Evolutionary conservation across 148 eudicot genomes (phyloP).

Genomic region (Fallopia convolvulus): DNA sequence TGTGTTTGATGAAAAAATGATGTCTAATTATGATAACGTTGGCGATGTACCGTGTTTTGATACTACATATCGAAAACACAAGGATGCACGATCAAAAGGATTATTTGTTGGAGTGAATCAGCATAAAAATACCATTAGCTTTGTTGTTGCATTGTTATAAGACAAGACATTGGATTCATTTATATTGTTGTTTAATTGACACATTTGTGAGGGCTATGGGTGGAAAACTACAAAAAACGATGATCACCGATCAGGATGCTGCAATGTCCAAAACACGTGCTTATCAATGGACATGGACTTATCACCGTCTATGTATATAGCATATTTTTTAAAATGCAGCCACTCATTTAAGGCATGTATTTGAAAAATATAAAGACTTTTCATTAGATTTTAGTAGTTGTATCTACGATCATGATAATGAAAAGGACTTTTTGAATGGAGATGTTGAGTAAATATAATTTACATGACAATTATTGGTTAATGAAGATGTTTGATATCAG

Average conservation of each 20-base stretch:
- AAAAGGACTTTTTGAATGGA: constrained; percentile 54
- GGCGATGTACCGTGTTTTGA: no score
- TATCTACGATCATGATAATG: no score
- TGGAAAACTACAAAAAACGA: no score
- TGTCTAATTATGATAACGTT: no score
- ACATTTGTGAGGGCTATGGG: constrained; percentile 48
- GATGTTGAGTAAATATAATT: constrained; percentile 44
- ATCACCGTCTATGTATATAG: constrained; percentile 53
- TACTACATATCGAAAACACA: no score
- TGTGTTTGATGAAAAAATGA: no score
- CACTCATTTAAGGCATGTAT: constrained; percentile 62
- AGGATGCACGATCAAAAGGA: no score
- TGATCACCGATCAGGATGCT: constrained; percentile 56
- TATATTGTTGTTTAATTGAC: constrained; percentile 51
- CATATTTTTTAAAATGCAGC: constrained; percentile 22
- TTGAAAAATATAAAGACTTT: constrained; percentile 20
- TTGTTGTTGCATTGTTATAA: constrained; percentile 65
- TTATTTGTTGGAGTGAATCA: no score
- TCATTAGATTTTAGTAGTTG: not conserved
- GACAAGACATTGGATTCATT: constrained; percentile 51
- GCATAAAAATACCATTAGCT: no score
- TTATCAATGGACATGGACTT: constrained; percentile 50
- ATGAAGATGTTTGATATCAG: constrained; percentile 37
- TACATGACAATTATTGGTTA: constrained; percentile 51
- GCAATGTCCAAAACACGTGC: constrained; percentile 40